phyloP scores from a whole-genome alignment of 2,329 filamentous ascomycete genomes.

The Moelleriella libera region DNA sequence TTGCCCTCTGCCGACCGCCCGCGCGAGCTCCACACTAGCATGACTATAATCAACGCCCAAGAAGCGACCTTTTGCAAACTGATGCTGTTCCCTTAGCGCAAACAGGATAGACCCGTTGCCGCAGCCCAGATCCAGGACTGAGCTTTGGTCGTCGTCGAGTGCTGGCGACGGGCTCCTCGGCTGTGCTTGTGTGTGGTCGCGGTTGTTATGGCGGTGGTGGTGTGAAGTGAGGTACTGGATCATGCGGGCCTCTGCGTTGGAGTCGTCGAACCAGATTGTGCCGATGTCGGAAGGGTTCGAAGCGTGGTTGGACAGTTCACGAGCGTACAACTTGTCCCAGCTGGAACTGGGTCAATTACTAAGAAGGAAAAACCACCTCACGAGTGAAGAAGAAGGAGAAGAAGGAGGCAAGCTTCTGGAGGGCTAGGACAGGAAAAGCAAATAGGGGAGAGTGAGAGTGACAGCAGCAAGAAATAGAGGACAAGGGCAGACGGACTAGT shows the following conservation, averaged over 20 bases:
- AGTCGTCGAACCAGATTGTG: constrained; percentile 94
- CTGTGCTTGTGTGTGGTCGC: too few relatives aligned
- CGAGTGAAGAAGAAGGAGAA: background rate
- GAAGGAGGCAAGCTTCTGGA: background rate
- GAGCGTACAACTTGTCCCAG: constrained; percentile 63
- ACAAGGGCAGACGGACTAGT: constrained; percentile 51
- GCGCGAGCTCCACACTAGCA: constrained; percentile 60
- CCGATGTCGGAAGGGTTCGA: constrained; percentile 65
- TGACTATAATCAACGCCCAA: constrained; percentile 82
- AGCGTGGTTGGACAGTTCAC: constrained; percentile 57
- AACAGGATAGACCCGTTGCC: constrained; percentile 91
- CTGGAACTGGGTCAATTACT: constrained; percentile 22
- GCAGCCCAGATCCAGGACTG: constrained; percentile 78
- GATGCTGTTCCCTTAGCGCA: constrained; percentile 16
- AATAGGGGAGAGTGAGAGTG: too few relatives aligned
- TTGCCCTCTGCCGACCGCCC: constrained; percentile 30
- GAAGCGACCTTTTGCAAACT: constrained; percentile 37
- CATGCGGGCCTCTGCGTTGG: constrained; percentile 72
- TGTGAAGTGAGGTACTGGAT: constrained; percentile 46
- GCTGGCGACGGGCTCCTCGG: too few relatives aligned
- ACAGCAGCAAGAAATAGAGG: background rate
- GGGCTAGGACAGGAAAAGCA: too few relatives aligned
- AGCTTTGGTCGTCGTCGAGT: constrained; percentile 19
- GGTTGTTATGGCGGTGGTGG: constrained; percentile 7
- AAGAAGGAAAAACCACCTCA: too few relatives aligned